Evolutionary conservation across 768 basidiomycete species (phyloP), one percentile per base, ranked within the genome.

Genomic region (Sporobolomyces roseus): DNA sequence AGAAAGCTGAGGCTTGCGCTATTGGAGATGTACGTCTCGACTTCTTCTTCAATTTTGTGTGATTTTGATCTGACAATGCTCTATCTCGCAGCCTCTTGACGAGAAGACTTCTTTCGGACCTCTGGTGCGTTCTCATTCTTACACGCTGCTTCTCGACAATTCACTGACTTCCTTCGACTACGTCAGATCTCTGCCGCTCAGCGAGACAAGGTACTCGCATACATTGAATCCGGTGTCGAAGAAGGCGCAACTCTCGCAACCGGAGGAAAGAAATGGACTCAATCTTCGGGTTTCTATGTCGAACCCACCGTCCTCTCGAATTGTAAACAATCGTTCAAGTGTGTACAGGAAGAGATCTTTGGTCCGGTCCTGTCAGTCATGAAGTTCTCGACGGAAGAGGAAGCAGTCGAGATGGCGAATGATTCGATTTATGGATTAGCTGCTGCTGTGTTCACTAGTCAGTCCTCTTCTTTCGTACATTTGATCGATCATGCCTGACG

Each of bases 301-400:
- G 87, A 93, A 76, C 91, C 94, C 35, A 96, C 93, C 0, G 90
- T 97, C 77, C 90, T 98, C 78, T 85, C 87, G 36, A 85, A 92
- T 72, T 85, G 92, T 74, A 85, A 49, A 29, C 55, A 54, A 14
- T 4, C 19, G 7, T 66, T 96, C 92, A 90, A 84, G 78, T 91
- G 92, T 74, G 90, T 92, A 66, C 80, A 85, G 76, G 89, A 91
- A 79, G 89, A 90, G 96, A 73, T 71, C 33, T 98, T 98, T 78
- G 94, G 94, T 13, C 94, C 94, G 32, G 93, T 98, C 4, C 84
- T 93, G 46, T 83, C 86, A 30, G 84, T 97, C 36, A 74, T 87
- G 49, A 85, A 82, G 72, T 97, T 97, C 81, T 85, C 84, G 72
- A 87, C 88, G 10, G 93, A 96, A 78, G 87, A 88, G 33, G 91